A percentile compares a stretch with the other conserved stretches of the same genome.
Conservation (phyloP, 2,329 filamentous ascomycete genomes). For the Cercospora sesami region DNA sequence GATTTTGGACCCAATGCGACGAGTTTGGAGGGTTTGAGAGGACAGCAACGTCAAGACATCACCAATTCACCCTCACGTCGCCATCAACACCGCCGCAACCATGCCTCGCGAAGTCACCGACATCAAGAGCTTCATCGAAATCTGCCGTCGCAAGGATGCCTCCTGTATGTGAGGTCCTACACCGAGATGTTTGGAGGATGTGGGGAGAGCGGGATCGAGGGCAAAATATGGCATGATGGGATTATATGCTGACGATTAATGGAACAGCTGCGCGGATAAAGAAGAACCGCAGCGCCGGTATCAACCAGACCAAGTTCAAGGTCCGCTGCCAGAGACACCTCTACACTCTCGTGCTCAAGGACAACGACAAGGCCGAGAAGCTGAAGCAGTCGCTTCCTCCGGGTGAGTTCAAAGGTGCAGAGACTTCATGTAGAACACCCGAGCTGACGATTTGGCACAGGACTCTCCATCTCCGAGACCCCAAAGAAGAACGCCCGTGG, state of each 20-base stretch:
- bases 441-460: slow-evolving; percentile 39
- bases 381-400: slow-evolving; percentile 98
- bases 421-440: neutral
- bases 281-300: slow-evolving; percentile 78
- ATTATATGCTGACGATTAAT: slow-evolving; percentile 14
- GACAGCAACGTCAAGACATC: slow-evolving; percentile 19
- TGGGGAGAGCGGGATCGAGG: neutral
- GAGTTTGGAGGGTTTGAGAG: neutral
- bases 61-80: slow-evolving; percentile 15
- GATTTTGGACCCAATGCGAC: slow-evolving; percentile 16
- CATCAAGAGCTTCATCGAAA: slow-evolving; percentile 99
- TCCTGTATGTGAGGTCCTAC: slow-evolving; percentile 71
- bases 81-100: slow-evolving; percentile 53
- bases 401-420: slow-evolving; percentile 57
- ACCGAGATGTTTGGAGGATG: slow-evolving; percentile 4
- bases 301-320: slow-evolving; percentile 98
- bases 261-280: slow-evolving; percentile 58
- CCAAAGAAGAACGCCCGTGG: slow-evolving; percentile 64
- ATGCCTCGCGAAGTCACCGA: slow-evolving; percentile 99
- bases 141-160: slow-evolving; percentile 99
- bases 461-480: slow-evolving; percentile 60
- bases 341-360: slow-evolving; percentile 98
- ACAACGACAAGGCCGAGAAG: slow-evolving; percentile 99
- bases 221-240: neutral
- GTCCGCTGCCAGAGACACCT: slow-evolving; percentile 90